These are phyloP conservation scores for Mycena amicta DNA, from an alignment of 768 basidiomycete species.

Conservation along the genomic window DNA sequence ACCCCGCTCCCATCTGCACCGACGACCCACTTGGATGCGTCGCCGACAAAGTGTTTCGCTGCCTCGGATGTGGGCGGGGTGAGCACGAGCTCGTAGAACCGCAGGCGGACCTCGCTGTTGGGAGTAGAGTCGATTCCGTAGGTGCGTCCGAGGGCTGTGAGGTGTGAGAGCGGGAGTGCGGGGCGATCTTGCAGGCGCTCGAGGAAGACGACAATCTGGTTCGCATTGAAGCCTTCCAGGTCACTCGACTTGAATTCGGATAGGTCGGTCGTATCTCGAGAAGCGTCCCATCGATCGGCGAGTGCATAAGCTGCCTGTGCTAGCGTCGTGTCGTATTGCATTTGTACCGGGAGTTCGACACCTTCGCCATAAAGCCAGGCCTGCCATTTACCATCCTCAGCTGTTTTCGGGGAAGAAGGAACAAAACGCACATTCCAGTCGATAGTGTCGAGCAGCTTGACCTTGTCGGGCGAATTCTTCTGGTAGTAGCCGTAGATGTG, in stretches of 20 bases:
- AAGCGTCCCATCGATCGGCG: slow-evolving; percentile 72
- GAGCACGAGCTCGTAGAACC: slow-evolving; percentile 78
- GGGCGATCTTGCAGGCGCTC: slow-evolving; percentile 70
- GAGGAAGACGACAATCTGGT: slow-evolving; percentile 87
- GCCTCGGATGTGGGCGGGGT: slow-evolving; percentile 47
- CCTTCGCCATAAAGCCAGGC: slow-evolving; percentile 87
- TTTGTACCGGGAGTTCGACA: slow-evolving; percentile 65
- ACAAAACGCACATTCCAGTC: too few relatives aligned
- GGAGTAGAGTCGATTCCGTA: slow-evolving; percentile 15
- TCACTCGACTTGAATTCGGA: slow-evolving; percentile 61
- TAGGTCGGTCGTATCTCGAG: slow-evolving; percentile 50
- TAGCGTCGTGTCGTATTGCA: slow-evolving; percentile 75
- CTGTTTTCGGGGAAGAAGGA: too few relatives aligned
- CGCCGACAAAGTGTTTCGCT: slow-evolving; percentile 51
- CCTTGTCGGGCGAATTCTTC: slow-evolving; percentile 60
- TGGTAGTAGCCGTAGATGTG: slow-evolving; percentile 77
- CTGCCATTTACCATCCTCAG: too few relatives aligned
- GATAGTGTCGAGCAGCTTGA: slow-evolving; percentile 66
- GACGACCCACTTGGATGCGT: slow-evolving; percentile 70
- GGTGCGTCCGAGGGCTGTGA: slow-evolving; percentile 49
- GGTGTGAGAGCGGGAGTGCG: slow-evolving; percentile 60
- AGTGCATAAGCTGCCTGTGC: slow-evolving; percentile 71
- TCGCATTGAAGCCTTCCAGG: slow-evolving; percentile 64
- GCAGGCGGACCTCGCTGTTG: slow-evolving; percentile 77
- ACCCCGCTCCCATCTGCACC: slow-evolving; percentile 61